Percentiles rank a stretch among this genome's conserved stretches.
These are phyloP conservation scores for Pholiota conissans DNA, from an alignment of 768 basidiomycete genomes.

Conservation along the genomic window DNA sequence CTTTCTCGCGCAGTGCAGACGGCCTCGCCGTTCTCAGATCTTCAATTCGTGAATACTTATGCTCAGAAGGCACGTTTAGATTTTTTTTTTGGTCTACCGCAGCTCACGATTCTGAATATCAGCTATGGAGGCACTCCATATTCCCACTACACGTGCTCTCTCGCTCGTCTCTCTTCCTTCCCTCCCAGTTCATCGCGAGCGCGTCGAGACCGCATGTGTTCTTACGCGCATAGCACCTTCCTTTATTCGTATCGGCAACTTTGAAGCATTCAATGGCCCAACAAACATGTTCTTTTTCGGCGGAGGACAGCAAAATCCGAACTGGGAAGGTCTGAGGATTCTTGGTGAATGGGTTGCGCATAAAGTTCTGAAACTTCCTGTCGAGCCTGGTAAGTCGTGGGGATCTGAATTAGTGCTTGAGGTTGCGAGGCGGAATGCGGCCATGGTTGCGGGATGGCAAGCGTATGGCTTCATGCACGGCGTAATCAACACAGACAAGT, in stretches of 20 bases:
- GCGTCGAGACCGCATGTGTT: slow-evolving; percentile 67
- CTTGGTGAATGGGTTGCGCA: slow-evolving; percentile 75
- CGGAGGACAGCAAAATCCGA: slow-evolving; percentile 71
- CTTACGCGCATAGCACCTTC: slow-evolving; percentile 84
- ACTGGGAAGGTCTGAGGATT: slow-evolving; percentile 72
- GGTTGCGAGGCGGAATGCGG: slow-evolving; percentile 79
- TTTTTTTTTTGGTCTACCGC: neutral
- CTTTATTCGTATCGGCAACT: slow-evolving; percentile 90
- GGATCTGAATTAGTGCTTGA: slow-evolving; percentile 73
- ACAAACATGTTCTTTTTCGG: slow-evolving; percentile 66
- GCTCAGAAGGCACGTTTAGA: slow-evolving; percentile 75
- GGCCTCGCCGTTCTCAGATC: slow-evolving; percentile 95
- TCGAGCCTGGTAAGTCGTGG: slow-evolving; percentile 61
- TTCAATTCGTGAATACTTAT: slow-evolving; percentile 91
- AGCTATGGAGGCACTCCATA: slow-evolving; percentile 69
- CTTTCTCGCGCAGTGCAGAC: slow-evolving; percentile 90
- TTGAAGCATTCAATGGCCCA: slow-evolving; percentile 82
- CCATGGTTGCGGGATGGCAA: slow-evolving; percentile 96
- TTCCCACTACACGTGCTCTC: slow-evolving; percentile 89
- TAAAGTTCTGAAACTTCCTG: slow-evolving; percentile 53
- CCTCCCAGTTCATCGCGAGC: slow-evolving; percentile 77
- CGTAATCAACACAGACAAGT: slow-evolving; percentile 98
- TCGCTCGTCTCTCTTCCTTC: slow-evolving; percentile 74
- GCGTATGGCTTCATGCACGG: slow-evolving; percentile 94
- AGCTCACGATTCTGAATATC: neutral